phyloP scores from a whole-genome alignment of 169 alveolate genomes.

The Perkinsus olseni region DNA sequence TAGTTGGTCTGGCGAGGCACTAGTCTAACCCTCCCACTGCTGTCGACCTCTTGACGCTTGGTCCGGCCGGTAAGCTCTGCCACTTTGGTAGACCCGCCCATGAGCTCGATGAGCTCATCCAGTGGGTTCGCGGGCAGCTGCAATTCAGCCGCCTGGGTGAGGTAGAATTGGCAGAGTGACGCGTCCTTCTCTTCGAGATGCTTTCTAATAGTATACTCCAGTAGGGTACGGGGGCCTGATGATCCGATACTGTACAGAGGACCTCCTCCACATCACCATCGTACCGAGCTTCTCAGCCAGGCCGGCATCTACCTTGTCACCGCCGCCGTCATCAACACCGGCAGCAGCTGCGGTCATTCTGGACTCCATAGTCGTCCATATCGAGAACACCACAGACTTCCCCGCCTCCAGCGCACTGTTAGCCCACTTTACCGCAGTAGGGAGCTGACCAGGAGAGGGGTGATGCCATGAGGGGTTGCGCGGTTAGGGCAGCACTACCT shows the following conservation, averaged over 20 bases:
- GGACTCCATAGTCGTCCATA: neutral
- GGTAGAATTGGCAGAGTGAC: neutral
- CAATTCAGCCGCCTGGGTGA: neutral
- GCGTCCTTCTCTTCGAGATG: neutral
- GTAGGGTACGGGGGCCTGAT: neutral
- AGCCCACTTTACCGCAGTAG: neutral
- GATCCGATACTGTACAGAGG: neutral
- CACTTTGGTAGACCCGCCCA: constrained; percentile 7
- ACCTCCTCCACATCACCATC: neutral
- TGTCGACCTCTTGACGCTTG: neutral
- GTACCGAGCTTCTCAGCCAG: neutral
- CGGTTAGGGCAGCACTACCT: neutral
- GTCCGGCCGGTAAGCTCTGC: constrained; percentile 1
- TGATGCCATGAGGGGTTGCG: neutral
- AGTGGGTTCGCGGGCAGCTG: neutral
- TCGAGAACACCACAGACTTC: neutral
- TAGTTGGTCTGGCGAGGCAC: neutral
- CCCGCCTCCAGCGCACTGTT: neutral
- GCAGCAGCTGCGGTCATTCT: neutral
- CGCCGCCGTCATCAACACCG: neutral
- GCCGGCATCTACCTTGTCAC: neutral
- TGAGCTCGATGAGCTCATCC: neutral
- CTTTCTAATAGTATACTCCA: neutral
- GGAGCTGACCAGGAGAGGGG: neutral
- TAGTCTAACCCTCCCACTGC: neutral